Conservation (phyloP, 2,329 filamentous ascomycete genomes). For the Alternaria viburni region DNA sequence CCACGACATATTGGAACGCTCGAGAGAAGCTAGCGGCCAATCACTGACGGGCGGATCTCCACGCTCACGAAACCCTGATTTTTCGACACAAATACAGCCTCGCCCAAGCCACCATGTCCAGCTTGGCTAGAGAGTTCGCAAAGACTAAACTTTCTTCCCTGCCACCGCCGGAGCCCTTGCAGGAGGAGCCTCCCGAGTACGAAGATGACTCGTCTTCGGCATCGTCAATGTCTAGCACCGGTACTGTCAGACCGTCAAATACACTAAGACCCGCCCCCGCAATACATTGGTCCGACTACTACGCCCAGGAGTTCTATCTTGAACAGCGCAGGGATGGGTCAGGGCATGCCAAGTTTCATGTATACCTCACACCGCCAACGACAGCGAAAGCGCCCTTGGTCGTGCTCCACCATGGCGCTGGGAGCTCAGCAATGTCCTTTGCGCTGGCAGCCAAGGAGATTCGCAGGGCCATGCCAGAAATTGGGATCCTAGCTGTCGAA, state of each 20-base stretch:
- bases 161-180: conserved; percentile 59
- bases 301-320: conserved; percentile 84
- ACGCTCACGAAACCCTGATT: conserved; percentile 7
- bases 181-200: conserved; percentile 58
- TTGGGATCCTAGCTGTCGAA: conserved; percentile 84
- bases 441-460: conserved; percentile 81
- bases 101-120: conserved; percentile 67
- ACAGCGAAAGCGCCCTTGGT: conserved; percentile 77
- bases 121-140: conserved; percentile 79
- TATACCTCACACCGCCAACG: conserved; percentile 81
- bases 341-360: conserved; percentile 72
- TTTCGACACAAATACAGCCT: conserved; percentile 5
- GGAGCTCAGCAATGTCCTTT: conserved; percentile 91
- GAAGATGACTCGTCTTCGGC: conserved; percentile 61
- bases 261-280: conserved; percentile 67
- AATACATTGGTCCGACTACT: conserved; percentile 87
- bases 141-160: conserved; percentile 73
- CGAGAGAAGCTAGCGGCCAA: conserved; percentile 9
- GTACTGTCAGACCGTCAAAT: conserved; percentile 84
- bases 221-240: conserved; percentile 89
- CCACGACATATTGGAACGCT: conserved; percentile 9
- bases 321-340: conserved; percentile 49
- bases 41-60: conserved; percentile 9
- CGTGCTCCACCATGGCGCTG: conserved; percentile 92
- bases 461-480: conserved; percentile 74